Evolutionary conservation across 2,329 filamentous ascomycete species (phyloP), one percentile per base, ranked within the genome.

Genomic region (Neocucurbitaria cava): DNA sequence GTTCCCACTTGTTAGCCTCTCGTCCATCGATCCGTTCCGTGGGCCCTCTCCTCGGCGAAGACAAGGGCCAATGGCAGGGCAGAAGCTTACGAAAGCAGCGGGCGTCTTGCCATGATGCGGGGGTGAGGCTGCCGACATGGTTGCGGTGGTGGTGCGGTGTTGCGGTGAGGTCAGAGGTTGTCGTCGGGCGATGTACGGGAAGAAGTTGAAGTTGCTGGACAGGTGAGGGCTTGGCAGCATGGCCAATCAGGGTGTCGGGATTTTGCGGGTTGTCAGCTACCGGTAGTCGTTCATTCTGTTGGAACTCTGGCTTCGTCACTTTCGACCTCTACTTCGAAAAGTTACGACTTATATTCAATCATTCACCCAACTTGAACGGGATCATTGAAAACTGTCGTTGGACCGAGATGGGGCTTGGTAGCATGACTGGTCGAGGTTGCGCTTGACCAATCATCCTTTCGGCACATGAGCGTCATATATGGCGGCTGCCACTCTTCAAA

Each of bases 11-110:
- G 43, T 70, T 56, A 70, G 69, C 67, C 30, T 44, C 52, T 39
- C 21, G 17, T 41, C 28, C 39, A 46, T 42, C 11, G 18, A 44
- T 30, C 15, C 15, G 18, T 26, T 30, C 48, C 21, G 31, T 35
- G 33, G 15, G 23, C 55, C 46, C 39, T 44, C 47, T 47, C 43
- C 33, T 26, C 42, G 3, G 3, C 31, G 43, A 0, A 1, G 1
- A 21, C 38, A 28, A 18, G 44, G 39, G 35, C 45, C 64, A 62
- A 61, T 61, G 56, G 61, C 50, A 45, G 31, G 33, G 28, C 15
- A 36, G 21, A 18, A 45, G 41, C 69, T 66, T 69, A 72, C 69
- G 46, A 66, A 53, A 41, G 67, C 64, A 59, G 69, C 66, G 49
- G 68, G 65, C 52, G 69, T 66, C 58, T 64, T 66, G 50, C 61